Percentiles rank a stretch among this genome's conserved stretches.
These are phyloP conservation scores for Kluyveromyces sp. DNA, from an alignment of 1,139 yeast genomes.

Conservation along the genomic window DNA sequence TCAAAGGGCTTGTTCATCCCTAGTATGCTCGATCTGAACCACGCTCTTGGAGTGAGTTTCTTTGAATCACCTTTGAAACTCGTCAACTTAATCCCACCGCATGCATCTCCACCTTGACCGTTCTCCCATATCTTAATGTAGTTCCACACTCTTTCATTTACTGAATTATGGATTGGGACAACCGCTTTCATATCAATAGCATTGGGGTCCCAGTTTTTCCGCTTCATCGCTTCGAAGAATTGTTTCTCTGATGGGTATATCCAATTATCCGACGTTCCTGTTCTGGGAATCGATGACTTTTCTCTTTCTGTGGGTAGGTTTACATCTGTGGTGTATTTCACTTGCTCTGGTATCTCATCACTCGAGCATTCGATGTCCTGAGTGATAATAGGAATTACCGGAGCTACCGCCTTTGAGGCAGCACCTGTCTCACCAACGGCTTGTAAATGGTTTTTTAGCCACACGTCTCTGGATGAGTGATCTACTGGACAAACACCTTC, in stretches of 20 bases:
- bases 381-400: slow-evolving; percentile 26
- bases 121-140: slow-evolving; percentile 81
- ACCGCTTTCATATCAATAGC: slow-evolving; percentile 81
- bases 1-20: slow-evolving; percentile 83
- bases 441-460: slow-evolving; percentile 32
- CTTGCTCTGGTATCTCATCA: slow-evolving; percentile 29
- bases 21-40: slow-evolving; percentile 51
- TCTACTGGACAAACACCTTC: slow-evolving; percentile 35
- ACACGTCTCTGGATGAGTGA: slow-evolving; percentile 41
- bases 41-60: slow-evolving; percentile 82
- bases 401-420: slow-evolving; percentile 2
- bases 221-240: slow-evolving; percentile 86
- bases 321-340: slow-evolving; percentile 30
- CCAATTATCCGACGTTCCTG: slow-evolving; percentile 64
- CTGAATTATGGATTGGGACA: slow-evolving; percentile 90
- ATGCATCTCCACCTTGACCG: slow-evolving; percentile 49
- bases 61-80: slow-evolving; percentile 85
- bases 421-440: background rate
- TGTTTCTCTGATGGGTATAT: slow-evolving; percentile 93
- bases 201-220: slow-evolving; percentile 82
- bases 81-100: slow-evolving; percentile 82
- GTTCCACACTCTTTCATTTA: slow-evolving; percentile 88
- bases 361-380: slow-evolving; percentile 43
- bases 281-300: slow-evolving; percentile 77
- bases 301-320: slow-evolving; percentile 61